A percentile compares a stretch with the other conserved stretches of the same genome.
These are phyloP conservation scores for Tetracentron sinense DNA, from an alignment of 164 flowering plant genomes.

Conservation along the genomic window DNA sequence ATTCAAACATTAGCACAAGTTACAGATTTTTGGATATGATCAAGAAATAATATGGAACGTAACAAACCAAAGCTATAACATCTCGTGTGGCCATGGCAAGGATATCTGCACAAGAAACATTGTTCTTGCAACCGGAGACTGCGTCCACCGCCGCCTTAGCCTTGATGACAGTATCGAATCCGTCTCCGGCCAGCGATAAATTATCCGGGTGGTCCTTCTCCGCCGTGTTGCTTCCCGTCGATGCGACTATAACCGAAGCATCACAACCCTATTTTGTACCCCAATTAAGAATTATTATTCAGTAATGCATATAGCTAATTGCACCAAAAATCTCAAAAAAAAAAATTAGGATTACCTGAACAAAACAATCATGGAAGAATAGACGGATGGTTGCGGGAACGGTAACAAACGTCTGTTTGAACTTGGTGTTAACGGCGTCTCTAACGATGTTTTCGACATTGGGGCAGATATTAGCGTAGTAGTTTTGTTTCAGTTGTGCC, in stretches of 20 bases:
- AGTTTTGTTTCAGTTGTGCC: conserved; percentile 15
- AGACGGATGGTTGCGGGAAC: conserved; percentile 28
- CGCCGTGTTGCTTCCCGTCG: conserved; percentile 46
- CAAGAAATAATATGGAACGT: background rate
- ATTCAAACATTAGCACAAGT: too few relatives aligned
- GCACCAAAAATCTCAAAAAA: too few relatives aligned
- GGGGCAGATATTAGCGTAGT: conserved; percentile 22
- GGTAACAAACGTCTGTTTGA: conserved; percentile 25
- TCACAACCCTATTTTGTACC: conserved; percentile 57
- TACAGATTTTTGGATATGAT: background rate
- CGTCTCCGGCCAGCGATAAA: conserved; percentile 80
- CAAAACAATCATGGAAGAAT: conserved; percentile 29
- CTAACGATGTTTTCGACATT: conserved; percentile 28
- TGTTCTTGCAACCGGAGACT: conserved; percentile 50
- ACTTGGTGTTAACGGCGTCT: conserved; percentile 14
- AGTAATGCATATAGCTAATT: too few relatives aligned
- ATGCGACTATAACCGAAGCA: conserved; percentile 65
- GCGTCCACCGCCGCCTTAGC: conserved; percentile 79
- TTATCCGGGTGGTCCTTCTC: conserved; percentile 84
- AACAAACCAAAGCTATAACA: conserved; percentile 49
- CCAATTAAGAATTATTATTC: too few relatives aligned
- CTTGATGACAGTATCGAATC: conserved; percentile 84
- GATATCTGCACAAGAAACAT: conserved; percentile 92
- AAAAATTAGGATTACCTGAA: conserved; percentile 24
- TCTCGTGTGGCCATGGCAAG: conserved; percentile 82